Evolutionary conservation across 2,329 filamentous ascomycete species (phyloP), one percentile per base, ranked within the genome.

Genomic region (Pseudogymnoascus sp.): DNA sequence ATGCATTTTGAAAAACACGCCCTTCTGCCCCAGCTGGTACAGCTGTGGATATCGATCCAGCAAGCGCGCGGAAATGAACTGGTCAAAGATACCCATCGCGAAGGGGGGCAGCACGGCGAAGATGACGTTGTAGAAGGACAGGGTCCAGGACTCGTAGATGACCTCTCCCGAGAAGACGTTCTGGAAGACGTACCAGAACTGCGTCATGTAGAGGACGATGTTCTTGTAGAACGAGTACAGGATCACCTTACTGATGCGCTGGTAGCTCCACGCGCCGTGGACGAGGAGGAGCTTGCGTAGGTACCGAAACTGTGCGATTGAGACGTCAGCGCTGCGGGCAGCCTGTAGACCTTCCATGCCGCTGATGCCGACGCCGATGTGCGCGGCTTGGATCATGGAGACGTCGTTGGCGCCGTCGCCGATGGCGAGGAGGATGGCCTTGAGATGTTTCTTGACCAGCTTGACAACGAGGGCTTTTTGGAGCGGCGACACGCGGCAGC

Each of bases 141-240:
- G 80, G 0, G 92, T 97, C 95, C 95, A 99, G 8, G 94, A 97
- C 77, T 99, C 94, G 82, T 92, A 97, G 73, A 99, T 97, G 72
- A 97, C 91, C 74, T 97, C 89, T 60, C 94, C 94, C 1, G 93
- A 97, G 76, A 97, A 99, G 67, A 91, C 90, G 75, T 99, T 99
- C 83, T 96, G 92, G 80, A 99, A 99, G 0, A 92, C 91, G 77
- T 94, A 97, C 91, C 95, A 99, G 74, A 99, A 99, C 74, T 99
- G 95, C 64, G 95, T 99, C 89, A 99, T 92, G 78, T 97, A 99
- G 65, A 99, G 81, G 19, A 92, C 89, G 68, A 97, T 97, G 77
- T 99, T 99, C 82, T 99, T 99, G 82, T 99, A 99, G 75, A 97
- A 99, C 6, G 94, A 97, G 77, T 96, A 99, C 66, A 99, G 77